Evolutionary conservation across 768 basidiomycete genomes (phyloP).

Genomic region (Gloeostereum incarnatum): DNA sequence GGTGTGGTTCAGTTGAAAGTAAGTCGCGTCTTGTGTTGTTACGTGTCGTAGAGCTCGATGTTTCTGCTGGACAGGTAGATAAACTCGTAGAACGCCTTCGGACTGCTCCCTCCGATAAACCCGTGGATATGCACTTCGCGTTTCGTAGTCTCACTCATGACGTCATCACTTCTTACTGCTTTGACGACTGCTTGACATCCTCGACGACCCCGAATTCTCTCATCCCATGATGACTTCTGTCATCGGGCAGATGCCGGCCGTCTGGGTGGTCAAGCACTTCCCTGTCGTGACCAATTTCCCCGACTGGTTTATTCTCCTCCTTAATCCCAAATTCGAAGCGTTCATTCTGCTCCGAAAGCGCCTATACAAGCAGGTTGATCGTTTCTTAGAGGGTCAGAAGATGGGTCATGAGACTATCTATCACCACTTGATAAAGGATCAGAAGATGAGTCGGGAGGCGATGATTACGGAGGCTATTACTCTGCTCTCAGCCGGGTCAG

Average conservation of each 20-base stretch:
- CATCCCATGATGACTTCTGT: constrained; percentile 11
- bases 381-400: constrained; percentile 16
- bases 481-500: constrained; percentile 28
- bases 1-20: constrained; percentile 25
- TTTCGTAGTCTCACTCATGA: constrained; percentile 11
- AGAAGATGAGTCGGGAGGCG: constrained; percentile 7
- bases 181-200: constrained; percentile 16
- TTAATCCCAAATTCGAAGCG: constrained; percentile 6
- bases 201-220: constrained; percentile 20
- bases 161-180: constrained; percentile 13
- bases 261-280: constrained; percentile 7
- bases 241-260: constrained; percentile 2
- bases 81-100: constrained; percentile 22
- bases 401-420: constrained; percentile 26
- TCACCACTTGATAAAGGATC: constrained; percentile 17
- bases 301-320: neutral
- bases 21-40: constrained; percentile 3
- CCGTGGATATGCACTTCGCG: constrained; percentile 8
- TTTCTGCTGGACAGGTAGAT: no score
- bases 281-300: constrained; percentile 3
- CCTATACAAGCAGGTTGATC: constrained; percentile 8
- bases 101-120: constrained; percentile 17
- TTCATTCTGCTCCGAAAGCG: constrained; percentile 9
- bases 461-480: constrained; percentile 10
- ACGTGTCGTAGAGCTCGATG: no score